Evolutionary conservation across 345 rosid species (phyloP).

Genomic region (Salix suchowensis): DNA sequence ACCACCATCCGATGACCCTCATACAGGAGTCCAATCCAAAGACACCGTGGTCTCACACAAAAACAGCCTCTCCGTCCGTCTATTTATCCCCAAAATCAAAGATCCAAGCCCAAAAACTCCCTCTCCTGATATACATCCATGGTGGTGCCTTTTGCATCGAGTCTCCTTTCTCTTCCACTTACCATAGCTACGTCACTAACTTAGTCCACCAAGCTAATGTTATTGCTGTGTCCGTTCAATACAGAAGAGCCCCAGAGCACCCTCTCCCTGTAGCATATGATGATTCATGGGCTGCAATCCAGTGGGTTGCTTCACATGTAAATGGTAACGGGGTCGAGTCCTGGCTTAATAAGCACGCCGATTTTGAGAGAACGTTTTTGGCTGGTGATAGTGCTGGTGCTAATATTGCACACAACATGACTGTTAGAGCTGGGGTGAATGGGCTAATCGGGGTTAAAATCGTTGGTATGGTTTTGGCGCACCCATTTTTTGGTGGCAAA

Average conservation of each 20-base stretch:
- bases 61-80: background rate
- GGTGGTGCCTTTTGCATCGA: slow-evolving; percentile 22
- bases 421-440: background rate
- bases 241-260: slow-evolving; percentile 27
- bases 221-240: slow-evolving; percentile 21
- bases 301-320: slow-evolving; percentile 21
- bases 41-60: slow-evolving; percentile 1
- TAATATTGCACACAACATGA: slow-evolving; percentile 9
- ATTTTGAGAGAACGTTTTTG: slow-evolving; percentile 5
- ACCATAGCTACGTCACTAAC: slow-evolving; percentile 9
- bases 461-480: slow-evolving; percentile 10
- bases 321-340: slow-evolving; percentile 15
- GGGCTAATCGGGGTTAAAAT: background rate
- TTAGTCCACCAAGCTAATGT: slow-evolving; percentile 12
- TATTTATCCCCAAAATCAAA: slow-evolving; percentile 8
- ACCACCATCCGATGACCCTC: slow-evolving; percentile 6
- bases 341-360: slow-evolving; percentile 16
- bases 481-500: slow-evolving; percentile 20
- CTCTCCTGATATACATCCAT: slow-evolving; percentile 20
- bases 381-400: slow-evolving; percentile 26
- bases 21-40: slow-evolving; percentile 3
- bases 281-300: slow-evolving; percentile 25
- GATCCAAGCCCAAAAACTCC: slow-evolving; percentile 14
- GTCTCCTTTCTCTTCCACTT: slow-evolving; percentile 16
- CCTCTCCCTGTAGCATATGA: slow-evolving; percentile 15